Evolutionary conservation across 768 basidiomycete genomes (phyloP), one percentile per base, ranked within the genome.

Genomic region (Sarcomyxa edulis): DNA sequence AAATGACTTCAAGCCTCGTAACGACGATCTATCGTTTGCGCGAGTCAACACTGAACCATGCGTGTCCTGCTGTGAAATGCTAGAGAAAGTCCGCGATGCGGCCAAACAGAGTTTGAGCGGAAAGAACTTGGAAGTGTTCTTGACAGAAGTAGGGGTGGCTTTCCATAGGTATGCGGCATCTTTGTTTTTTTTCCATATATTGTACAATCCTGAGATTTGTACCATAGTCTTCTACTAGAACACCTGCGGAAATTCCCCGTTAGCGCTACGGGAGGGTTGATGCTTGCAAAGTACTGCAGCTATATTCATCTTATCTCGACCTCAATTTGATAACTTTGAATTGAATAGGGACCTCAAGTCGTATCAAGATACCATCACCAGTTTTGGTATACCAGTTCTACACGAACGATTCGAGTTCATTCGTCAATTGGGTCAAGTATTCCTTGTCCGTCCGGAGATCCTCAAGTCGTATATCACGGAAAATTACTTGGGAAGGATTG

Each of bases 201-300:
- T 21, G n/a, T 32, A 4, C 16, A n/a, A n/a, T 14, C 6, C 28
- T 51, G 24, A 43, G 16, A 28, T 12, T 14, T 16, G 35, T 44
- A 18, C 33, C 29, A 6, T 33, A 96, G 95, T 42, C 71, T 94
- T 9, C 73, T 99, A 5, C 72, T 99, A 34, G 96, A 98, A 27
- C 96, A 99, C 55, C 70, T 96, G 40, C 85, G 87, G 53, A 97
- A 91, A 62, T 98, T 97, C 65, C 89, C 92, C 2, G 93, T 99
- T 37, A 96, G 85, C 48, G 93, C 94, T 1, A 92, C 93, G 1
- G 96, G 96, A 28, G 96, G 95, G 11, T 67, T 99, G 36, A 95
- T 98, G 90, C 81, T 99, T 27, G 95, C 96, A 16, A 99, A 98
- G 93, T 94, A 47, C 44, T n/a, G n/a, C n/a, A n/a, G n/a, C n/a